phyloP scores from a whole-genome alignment of 75 land plant species.

The Cunninghamia lanceolata region DNA sequence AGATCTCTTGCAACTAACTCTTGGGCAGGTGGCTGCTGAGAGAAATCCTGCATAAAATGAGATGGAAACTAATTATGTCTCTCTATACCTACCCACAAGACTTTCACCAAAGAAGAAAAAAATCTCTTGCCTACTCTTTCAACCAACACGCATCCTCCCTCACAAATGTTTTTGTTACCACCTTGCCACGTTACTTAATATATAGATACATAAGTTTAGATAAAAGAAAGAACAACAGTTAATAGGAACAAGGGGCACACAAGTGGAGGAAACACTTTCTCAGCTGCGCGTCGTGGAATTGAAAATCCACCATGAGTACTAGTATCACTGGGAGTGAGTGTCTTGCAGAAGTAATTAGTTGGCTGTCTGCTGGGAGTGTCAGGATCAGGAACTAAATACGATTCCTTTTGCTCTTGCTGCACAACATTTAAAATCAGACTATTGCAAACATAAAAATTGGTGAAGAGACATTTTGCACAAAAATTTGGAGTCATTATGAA shows the following conservation, averaged over 20 bases:
- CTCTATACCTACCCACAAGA: background rate
- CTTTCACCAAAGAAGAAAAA: background rate
- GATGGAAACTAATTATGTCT: background rate
- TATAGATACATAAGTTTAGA: background rate
- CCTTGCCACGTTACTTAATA: background rate
- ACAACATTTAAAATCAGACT: background rate
- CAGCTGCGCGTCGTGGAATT: conserved; percentile 94
- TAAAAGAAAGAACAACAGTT: background rate
- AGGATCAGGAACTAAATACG: conserved; percentile 63
- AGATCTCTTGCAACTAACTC: conserved; percentile 84
- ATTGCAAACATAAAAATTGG: background rate
- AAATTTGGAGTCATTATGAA: conserved; percentile 6
- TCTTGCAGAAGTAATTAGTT: conserved; percentile 87
- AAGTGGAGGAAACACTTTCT: conserved; percentile 87
- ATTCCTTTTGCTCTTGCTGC: conserved; percentile 25
- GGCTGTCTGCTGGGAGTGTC: conserved; percentile 53
- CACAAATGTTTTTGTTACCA: background rate
- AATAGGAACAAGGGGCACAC: conserved; percentile 29
- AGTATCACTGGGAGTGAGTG: conserved; percentile 84
- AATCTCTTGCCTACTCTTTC: background rate
- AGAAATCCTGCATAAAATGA: conserved; percentile 49
- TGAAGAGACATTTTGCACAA: background rate
- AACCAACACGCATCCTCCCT: background rate
- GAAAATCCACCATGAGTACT: conserved; percentile 99
- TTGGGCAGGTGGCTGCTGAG: conserved; percentile 85